Base-by-base conservation (phyloP, 2,329 filamentous ascomycete genomes). In the Hypomyces rosellus region DNA sequence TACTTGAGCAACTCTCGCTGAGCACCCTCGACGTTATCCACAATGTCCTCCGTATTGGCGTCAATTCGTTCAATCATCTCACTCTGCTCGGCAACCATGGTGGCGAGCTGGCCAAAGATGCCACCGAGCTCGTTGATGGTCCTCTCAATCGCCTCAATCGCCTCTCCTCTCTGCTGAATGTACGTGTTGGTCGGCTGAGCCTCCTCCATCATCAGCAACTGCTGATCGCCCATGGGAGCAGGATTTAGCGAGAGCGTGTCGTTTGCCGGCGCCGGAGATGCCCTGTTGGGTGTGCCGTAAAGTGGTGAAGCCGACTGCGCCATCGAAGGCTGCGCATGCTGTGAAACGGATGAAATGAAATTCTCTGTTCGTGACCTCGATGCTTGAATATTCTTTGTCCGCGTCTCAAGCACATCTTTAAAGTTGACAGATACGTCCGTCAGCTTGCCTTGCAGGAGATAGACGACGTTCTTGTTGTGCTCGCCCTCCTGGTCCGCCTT, bases 11-110 rank as follows among this genome's bases (percentile, higher is more conserved):
- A 68, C 70, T 99, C 92, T 55, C 91, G 80, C 66, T 99, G 93
- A 5, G 93, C 93, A 15, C 93, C 93, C 63, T 96, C 83, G n/a
- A 99, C 92, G 61, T 99, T 99, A 63, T 97, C 92, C 49, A 99
- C 92, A 5, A 99, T 89, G 61, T 96, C 91, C 64, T 99, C 93
- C 1, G 92, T 96, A 68, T 97, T 96, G 57, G 92, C 92, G 62
- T 97, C 92, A 63, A 96, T 96, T 45, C 92, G 80, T 70, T 97
- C 89, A 57, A 99, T 95, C 86, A 96, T 95, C 70, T 96, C 93
- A 54, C 88, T 89, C 71, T 99, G 93, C 68, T 99, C 92, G 49
- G 87, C 89, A 30, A 99, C 93, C 93, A 99, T 97, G 58, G 89
- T 85, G 34, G 93, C 92, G 45, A 99, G 74, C 69, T 99, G 92